These are phyloP conservation scores for Vaccinium myrtillus DNA, from an alignment of 148 eudicot genomes.

Conservation along the genomic window DNA sequence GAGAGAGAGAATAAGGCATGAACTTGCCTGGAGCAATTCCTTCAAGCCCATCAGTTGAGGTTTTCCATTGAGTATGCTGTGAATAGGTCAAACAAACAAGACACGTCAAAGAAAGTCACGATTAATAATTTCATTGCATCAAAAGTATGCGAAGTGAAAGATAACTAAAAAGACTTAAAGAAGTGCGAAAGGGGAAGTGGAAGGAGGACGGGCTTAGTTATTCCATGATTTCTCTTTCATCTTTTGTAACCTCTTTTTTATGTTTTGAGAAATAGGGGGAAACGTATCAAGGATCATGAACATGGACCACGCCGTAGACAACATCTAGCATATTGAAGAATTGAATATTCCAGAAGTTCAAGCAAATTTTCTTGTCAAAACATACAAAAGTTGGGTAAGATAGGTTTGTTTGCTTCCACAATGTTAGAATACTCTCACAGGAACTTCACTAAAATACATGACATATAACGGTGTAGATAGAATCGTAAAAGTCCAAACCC, in stretches of 20 bases:
- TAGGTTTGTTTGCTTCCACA: background rate
- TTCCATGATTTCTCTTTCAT: background rate
- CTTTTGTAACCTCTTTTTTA: background rate
- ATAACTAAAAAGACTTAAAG: background rate
- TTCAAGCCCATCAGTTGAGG: constrained; percentile 91
- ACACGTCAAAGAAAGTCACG: background rate
- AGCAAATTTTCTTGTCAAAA: background rate
- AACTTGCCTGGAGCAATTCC: constrained; percentile 69
- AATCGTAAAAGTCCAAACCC: background rate
- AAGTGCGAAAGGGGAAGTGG: background rate
- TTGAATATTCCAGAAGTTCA: background rate
- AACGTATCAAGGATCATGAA: background rate
- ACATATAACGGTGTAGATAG: background rate
- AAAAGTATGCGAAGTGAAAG: background rate
- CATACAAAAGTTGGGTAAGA: background rate
- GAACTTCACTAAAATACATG: background rate
- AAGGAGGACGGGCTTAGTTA: background rate
- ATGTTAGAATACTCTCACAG: background rate
- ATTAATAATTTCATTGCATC: background rate
- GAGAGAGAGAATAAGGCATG: background rate
- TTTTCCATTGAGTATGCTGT: constrained; percentile 86
- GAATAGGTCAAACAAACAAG: constrained; percentile 17
- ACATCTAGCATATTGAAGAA: background rate
- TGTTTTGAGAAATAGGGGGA: background rate
- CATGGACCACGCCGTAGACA: background rate